phyloP scores from a whole-genome alignment of 1,284 basidiomycete species.

The Papiliotrema fonsecae region DNA sequence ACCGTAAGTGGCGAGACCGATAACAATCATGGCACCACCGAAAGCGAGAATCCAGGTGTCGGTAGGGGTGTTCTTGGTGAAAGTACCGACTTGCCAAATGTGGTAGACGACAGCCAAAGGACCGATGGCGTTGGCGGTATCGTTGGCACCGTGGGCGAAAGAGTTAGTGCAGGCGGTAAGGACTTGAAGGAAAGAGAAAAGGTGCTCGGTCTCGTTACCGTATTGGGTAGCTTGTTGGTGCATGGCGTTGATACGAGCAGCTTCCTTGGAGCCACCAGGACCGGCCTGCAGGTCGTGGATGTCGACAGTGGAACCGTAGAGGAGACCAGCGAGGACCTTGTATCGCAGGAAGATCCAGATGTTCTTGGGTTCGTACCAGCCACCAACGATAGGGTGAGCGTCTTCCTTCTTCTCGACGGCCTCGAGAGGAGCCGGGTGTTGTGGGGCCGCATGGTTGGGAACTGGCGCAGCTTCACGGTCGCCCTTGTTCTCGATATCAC shows the following conservation, averaged over 20 bases:
- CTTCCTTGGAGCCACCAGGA: conserved; percentile 27
- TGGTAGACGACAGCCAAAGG: conserved; percentile 47
- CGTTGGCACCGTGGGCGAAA: conserved; percentile 52
- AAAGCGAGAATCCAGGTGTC: conserved; percentile 51
- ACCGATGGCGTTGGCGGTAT: conserved; percentile 45
- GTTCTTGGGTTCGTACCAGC: conserved; percentile 46
- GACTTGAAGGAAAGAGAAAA: conserved; percentile 53
- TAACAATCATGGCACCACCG: conserved; percentile 46
- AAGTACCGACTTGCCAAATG: conserved; percentile 43
- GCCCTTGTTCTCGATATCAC: conserved; percentile 6
- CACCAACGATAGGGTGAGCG: conserved; percentile 27
- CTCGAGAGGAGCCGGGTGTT: conserved; percentile 15
- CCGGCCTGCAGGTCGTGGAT: conserved; percentile 46
- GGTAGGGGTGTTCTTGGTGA: conserved; percentile 42
- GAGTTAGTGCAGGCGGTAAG: conserved; percentile 53
- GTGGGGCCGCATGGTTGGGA: not conserved
- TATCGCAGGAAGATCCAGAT: conserved; percentile 47
- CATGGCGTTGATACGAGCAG: conserved; percentile 41
- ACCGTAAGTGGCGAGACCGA: conserved; percentile 48
- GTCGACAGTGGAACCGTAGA: conserved; percentile 41
- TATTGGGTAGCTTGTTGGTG: conserved; percentile 49
- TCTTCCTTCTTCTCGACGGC: conserved; percentile 32
- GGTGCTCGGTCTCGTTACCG: conserved; percentile 51
- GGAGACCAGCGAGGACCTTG: conserved; percentile 31
- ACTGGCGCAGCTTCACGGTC: not conserved